Evolutionary conservation across 176 grass and related monocot genomes (phyloP).

Genomic region (Themeda triandra): DNA sequence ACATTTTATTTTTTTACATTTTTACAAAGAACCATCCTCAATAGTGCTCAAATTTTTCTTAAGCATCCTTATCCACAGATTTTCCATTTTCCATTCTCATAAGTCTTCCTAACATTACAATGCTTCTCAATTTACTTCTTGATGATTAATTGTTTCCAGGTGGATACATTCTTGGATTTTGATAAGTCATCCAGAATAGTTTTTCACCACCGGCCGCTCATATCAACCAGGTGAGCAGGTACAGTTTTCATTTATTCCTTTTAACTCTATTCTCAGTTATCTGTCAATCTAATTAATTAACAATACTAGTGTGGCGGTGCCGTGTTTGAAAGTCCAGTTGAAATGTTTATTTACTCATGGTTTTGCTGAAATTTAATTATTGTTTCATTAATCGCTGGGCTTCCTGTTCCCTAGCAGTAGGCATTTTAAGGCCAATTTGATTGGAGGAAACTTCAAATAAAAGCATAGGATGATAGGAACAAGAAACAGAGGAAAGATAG

Average conservation of each 20-base stretch:
- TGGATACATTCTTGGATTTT: constrained; percentile 95
- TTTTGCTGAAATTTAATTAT: background rate
- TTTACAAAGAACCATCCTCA: background rate
- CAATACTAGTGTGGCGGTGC: background rate
- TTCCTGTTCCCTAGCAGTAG: constrained; percentile 14
- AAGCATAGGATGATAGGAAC: background rate
- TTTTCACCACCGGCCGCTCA: constrained; percentile 71
- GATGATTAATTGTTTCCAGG: constrained; percentile 52
- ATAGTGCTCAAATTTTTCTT: constrained; percentile 2
- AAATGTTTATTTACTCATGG: background rate
- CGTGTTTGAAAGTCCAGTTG: background rate
- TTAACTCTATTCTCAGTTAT: background rate
- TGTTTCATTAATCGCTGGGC: background rate
- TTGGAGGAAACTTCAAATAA: background rate
- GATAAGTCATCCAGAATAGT: constrained; percentile 94
- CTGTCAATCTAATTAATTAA: background rate
- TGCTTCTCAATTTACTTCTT: constrained; percentile 8
- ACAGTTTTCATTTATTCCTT: constrained; percentile 37
- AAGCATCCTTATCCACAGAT: no score
- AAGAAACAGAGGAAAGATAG: background rate
- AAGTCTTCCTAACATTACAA: constrained; percentile 15
- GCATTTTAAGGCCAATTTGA: background rate
- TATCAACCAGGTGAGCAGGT: constrained; percentile 99
- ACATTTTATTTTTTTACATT: constrained; percentile 3
- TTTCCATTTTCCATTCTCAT: background rate